These are phyloP conservation scores for Carex parvula DNA, from an alignment of 176 grass and related monocot species.

Conservation along the genomic window DNA sequence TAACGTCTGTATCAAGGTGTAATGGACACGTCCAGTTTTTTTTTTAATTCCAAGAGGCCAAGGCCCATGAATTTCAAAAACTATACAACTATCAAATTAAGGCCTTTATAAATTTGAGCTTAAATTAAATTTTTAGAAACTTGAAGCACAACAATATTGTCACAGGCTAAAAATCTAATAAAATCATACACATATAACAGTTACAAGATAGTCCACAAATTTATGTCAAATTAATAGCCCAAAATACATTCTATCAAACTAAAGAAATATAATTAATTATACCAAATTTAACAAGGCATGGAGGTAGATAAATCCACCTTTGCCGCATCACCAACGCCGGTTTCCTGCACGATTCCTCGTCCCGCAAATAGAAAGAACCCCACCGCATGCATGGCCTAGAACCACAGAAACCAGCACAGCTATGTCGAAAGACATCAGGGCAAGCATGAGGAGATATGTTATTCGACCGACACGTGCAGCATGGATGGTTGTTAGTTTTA, in stretches of 20 bases:
- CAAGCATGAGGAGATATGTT: slow-evolving; percentile 22
- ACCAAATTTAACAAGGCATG: slow-evolving; percentile 1
- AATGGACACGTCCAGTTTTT: background rate
- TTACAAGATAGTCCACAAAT: background rate
- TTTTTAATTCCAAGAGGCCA: background rate
- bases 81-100: no score
- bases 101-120: no score
- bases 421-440: slow-evolving; percentile 23
- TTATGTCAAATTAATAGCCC: background rate
- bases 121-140: no score
- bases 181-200: background rate
- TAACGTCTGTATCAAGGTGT: background rate
- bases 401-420: background rate
- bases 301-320: background rate
- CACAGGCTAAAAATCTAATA: no score
- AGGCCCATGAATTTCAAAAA: background rate
- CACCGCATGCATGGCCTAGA: slow-evolving; percentile 17
- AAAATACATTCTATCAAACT: background rate
- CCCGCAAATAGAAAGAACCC: slow-evolving; percentile 21
- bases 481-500: no score
- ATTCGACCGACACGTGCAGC: no score
- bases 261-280: background rate
- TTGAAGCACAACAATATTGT: no score
- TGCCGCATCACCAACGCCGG: background rate
- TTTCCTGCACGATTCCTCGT: background rate